Evolutionary conservation across 1,284 basidiomycete genomes (phyloP).

Genomic region (Tylopilus orsonianus): DNA sequence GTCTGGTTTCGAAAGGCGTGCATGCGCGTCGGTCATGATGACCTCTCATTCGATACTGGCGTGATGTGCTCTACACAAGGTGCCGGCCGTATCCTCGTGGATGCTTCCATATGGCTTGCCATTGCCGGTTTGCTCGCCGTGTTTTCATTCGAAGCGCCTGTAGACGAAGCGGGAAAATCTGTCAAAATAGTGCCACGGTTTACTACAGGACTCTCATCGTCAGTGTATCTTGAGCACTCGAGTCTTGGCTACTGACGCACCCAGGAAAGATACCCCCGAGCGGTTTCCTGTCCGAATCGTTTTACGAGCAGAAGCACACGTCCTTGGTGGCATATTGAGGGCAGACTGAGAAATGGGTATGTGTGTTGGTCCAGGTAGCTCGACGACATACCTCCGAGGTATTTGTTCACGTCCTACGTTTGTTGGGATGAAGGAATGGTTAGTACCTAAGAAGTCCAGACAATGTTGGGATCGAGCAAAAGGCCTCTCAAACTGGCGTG

Average conservation of each 20-base stretch:
- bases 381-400: too few species aligned
- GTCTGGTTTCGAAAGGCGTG: slow-evolving; percentile 2
- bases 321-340: too few species aligned
- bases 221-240: not conserved
- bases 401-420: too few species aligned
- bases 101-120: slow-evolving; percentile 8
- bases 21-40: slow-evolving; percentile 4
- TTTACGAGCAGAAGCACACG: not conserved
- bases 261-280: not conserved
- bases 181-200: slow-evolving; percentile 6
- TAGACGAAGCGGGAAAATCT: slow-evolving; percentile 4
- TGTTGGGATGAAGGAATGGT: too few species aligned
- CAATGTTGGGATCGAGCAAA: too few species aligned
- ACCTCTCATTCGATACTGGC: too few species aligned
- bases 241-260: not conserved
- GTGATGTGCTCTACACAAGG: slow-evolving; percentile 7
- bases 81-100: slow-evolving; percentile 4
- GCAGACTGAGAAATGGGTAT: too few species aligned
- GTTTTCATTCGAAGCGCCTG: slow-evolving; percentile 11
- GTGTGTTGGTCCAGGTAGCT: too few species aligned
- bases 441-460: too few species aligned
- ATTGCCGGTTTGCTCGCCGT: slow-evolving; percentile 5
- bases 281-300: not conserved
- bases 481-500: too few species aligned
- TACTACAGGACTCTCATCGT: slow-evolving; percentile 8